Evolutionary conservation across 2,329 filamentous ascomycete species (phyloP), one percentile per base, ranked within the genome.

Genomic region (Colletotrichum somersetense): DNA sequence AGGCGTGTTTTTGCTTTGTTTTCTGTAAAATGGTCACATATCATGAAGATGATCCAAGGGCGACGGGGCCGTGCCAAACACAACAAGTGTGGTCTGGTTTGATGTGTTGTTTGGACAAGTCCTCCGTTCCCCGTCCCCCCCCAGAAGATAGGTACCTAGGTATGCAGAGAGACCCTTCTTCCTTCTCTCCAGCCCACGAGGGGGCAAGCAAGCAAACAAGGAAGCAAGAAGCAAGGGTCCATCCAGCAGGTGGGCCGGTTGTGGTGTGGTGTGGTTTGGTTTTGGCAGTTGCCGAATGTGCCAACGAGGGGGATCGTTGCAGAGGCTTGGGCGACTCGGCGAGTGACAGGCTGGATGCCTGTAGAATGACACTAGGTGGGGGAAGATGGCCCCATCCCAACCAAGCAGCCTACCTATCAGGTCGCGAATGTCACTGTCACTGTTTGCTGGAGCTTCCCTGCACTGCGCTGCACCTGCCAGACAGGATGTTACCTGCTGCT

Each of bases 31-130:
- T 10, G 48, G 35, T 53, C 64, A 38, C 53, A 38, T 56, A n/a
- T 33, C 50, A 40, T 48, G 42, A 20, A 18, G 38, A 66, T 48
- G 67, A 70, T 66, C 46, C 67, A 70, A 66, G 55, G 62, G 42
- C 55, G 44, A 40, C 26, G 55, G 50, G 59, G 42, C 30, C 44
- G 38, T 64, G 59, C 59, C 33, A 58, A 46, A 70, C 55, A 40
- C 40, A 40, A 59, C 52, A 46, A 23, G 52, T 65, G 59, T 68
- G 59, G 59, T 48, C 57, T 57, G 59, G 50, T 44, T 69, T 65
- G 62, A 35, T 53, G n/a, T 55, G 33, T 40, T n/a, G 66, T 35
- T 58, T 57, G 50, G 48, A 64, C 35, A n/a, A 58, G 33, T 40
- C 33, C 35, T 38, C 38, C 53, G 56, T 18, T 6, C 40, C 11